Percentiles rank a stretch among this genome's conserved stretches.
phyloP scores from a whole-genome alignment of 257 asterid species.

The Lavandula angustifolia region DNA sequence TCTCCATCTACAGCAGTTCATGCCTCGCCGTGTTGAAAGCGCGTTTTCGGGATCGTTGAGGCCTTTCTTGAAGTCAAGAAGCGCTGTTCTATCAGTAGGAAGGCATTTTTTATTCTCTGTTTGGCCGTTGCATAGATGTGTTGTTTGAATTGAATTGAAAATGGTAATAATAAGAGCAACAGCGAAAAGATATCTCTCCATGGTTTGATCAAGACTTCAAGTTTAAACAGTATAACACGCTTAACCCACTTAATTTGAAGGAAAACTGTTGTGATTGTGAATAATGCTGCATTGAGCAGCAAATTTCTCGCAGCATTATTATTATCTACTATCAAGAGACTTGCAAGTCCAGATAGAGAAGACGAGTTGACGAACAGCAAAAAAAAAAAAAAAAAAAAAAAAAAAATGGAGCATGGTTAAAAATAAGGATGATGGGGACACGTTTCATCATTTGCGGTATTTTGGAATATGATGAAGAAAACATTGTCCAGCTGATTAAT shows the following conservation, averaged over 20 bases:
- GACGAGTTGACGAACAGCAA: constrained; percentile 3
- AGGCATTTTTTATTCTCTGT: constrained; percentile 29
- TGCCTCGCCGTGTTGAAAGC: constrained; percentile 49
- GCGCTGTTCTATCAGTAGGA: constrained; percentile 38
- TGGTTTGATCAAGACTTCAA: constrained; percentile 4
- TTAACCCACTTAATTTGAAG: neutral
- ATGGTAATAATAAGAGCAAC: constrained; percentile 30
- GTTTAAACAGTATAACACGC: neutral
- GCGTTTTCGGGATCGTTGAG: constrained; percentile 48
- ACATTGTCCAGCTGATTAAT: neutral
- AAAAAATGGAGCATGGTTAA: constrained; percentile 7
- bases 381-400: too few species aligned
- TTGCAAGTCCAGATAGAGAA: neutral
- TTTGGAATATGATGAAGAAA: neutral
- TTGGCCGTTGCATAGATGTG: constrained; percentile 22
- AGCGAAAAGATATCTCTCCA: constrained; percentile 30
- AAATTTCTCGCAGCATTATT: neutral
- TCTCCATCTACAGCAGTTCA: constrained; percentile 49
- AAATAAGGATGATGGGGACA: neutral
- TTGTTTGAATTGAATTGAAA: constrained; percentile 28
- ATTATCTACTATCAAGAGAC: neutral
- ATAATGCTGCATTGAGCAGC: neutral
- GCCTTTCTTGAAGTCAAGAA: constrained; percentile 55
- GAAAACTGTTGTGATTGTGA: neutral
- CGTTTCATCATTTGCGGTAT: neutral